Conservation (phyloP, 441 rosid species). For the Metrosideros polymorpha region DNA sequence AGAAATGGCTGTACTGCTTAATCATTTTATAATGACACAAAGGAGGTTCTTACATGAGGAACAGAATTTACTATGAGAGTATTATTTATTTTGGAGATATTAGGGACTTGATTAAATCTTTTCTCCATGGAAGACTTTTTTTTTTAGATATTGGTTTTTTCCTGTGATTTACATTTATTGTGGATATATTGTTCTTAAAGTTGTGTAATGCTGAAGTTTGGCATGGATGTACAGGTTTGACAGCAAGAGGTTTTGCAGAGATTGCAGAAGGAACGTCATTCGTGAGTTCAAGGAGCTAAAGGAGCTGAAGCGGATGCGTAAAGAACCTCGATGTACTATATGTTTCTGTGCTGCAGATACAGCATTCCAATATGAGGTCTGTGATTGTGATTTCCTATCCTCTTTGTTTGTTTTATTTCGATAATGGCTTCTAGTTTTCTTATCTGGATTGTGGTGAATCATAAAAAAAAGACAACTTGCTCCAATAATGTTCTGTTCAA, state of each 20-base stretch:
- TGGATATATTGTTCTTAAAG: neutral
- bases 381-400: slow-evolving; percentile 5
- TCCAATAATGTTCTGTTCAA: neutral
- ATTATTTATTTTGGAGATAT: neutral
- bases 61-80: neutral
- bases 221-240: slow-evolving; percentile 66
- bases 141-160: neutral
- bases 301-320: slow-evolving; percentile 89
- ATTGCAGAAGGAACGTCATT: slow-evolving; percentile 92
- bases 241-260: slow-evolving; percentile 96
- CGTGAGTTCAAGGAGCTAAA: slow-evolving; percentile 94
- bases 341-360: slow-evolving; percentile 94
- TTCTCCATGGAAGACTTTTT: neutral
- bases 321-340: slow-evolving; percentile 77
- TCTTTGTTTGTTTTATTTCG: neutral
- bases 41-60: neutral
- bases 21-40: neutral
- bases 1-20: neutral
- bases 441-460: neutral
- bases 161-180: neutral
- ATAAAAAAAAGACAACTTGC: neutral
- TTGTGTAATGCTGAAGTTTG: neutral
- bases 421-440: neutral
- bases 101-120: neutral
- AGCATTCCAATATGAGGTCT: slow-evolving; percentile 77